Base-by-base conservation (phyloP, 306 rosid genomes). In the Abrus precatorius region DNA sequence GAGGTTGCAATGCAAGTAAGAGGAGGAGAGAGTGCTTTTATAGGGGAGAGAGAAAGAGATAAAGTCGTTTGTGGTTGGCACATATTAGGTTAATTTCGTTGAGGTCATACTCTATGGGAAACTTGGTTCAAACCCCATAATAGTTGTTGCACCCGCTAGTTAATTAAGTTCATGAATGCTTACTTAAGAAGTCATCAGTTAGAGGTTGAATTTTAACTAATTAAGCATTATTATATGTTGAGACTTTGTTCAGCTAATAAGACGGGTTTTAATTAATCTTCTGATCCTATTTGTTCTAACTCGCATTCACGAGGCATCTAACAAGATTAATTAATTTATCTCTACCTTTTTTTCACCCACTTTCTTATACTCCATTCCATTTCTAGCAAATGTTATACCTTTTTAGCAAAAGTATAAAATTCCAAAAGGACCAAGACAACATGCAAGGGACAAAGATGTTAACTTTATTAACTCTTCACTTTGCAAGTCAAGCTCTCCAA, bases 101-200 rank as follows among this genome's bases (percentile, higher is more conserved):
- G 74, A 69, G 76, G 49, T 85, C 85, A 88, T 75, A 59, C 20
- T 43, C 38, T 65, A 32, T 84, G 55, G 69, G 49, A 74, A 88
- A 80, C 90, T 76, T 87, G 48, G 91, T 88, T 89, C 97, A 90
- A 41, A 88, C 88, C 72, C 84, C 55, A 45, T 43, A 43, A 57
- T 34, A 90, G 98, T 93, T 87, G 99, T 93, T 96, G 85, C 94
- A 93, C 97, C 99, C 88, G 92, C 97, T 92, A 74, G 83, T 68
- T 87, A 74, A 76, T 80, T 78, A 55, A 57, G 70, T 86, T 80
- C 78, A 43, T 62, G 1, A 13, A 83, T 84, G 85, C 95, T 91
- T 95, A 80, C 65, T 85, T 83, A 63, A 6, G 43, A 90, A 88
- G 97, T 75, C 89, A 80, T 61, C 86, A 28, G 13, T 80, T 61